Evolutionary conservation across 371 early-diverging fungal genomes (phyloP), one percentile per base, ranked within the genome.

Genomic region (Mucor plumbeus): DNA sequence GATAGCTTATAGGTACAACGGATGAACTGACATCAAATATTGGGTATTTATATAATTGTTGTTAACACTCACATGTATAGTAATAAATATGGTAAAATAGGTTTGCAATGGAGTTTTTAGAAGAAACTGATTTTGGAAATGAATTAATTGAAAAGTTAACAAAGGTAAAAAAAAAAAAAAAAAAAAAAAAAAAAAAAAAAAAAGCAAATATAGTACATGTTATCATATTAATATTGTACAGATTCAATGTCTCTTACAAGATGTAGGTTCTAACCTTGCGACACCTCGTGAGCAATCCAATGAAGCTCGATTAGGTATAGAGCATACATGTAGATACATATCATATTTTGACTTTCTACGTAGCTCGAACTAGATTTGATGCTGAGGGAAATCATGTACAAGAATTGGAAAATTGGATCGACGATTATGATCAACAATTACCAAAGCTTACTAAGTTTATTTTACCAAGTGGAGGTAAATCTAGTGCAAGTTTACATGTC

Each of bases 191-290:
- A 40, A 38, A 53, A 65, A 13, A 61, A 14, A 48, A 35, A 50
- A 21, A 39, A 39, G 31, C 31, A 53, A 15, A 35, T 4, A n/a
- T 21, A 6, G 35, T 40, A 39, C 31, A 58, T 9, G 39, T 15
- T 19, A 35, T n/a, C 39, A n/a, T 17, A 21, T 39, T 50, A 15
- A 44, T 19, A 13, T n/a, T 41, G 13, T 38, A 17, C 53, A 94
- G 90, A 88, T 97, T 53, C 97, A 97, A 85, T 94, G 95, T 70
- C 81, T 90, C 21, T 72, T 97, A 55, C 96, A 95, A 74, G 96
- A 97, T 70, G 83, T 95, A 21, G 94, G 94, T 1, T 90, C 95
- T 33, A 95, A 95, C 76, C 84, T 96, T 53, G 97, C 97, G 9
- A 97, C 97, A 11, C 97, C 97, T 47, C 80, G 94, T 41, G 76